These are phyloP conservation scores for Solanum hybrid DNA, from an alignment of 305 asterid genomes.

Conservation along the genomic window DNA sequence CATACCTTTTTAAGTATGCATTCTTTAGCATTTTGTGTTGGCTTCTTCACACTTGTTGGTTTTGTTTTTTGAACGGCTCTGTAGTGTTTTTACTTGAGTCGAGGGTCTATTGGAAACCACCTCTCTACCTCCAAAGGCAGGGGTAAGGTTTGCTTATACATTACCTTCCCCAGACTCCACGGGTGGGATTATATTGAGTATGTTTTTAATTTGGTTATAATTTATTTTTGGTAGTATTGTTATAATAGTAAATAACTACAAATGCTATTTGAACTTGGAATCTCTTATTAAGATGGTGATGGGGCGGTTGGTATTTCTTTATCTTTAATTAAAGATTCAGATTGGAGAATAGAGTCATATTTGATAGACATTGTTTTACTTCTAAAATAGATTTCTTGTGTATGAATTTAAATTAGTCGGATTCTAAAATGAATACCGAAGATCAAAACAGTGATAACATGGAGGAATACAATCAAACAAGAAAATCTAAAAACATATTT, in stretches of 20 bases:
- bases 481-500: neutral
- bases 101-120: too few relatives aligned
- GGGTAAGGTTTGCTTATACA: too few relatives aligned
- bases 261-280: neutral
- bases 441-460: neutral
- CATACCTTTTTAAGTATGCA: too few relatives aligned
- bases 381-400: too few relatives aligned
- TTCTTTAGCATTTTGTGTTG: too few relatives aligned
- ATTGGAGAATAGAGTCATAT: neutral
- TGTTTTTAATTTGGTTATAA: neutral
- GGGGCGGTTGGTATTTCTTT: neutral
- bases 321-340: too few relatives aligned
- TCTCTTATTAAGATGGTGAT: too few relatives aligned
- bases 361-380: too few relatives aligned
- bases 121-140: too few relatives aligned
- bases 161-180: neutral
- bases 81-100: too few relatives aligned
- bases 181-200: neutral
- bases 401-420: neutral
- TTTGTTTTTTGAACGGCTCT: too few relatives aligned
- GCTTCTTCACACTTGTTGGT: too few relatives aligned
- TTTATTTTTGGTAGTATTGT: neutral
- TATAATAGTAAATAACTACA: neutral
- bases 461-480: neutral
- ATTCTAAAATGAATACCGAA: neutral